Evolutionary conservation across 495 filamentous ascomycete genomes (phyloP).

Genomic region (Evansstolkia leycettana): DNA sequence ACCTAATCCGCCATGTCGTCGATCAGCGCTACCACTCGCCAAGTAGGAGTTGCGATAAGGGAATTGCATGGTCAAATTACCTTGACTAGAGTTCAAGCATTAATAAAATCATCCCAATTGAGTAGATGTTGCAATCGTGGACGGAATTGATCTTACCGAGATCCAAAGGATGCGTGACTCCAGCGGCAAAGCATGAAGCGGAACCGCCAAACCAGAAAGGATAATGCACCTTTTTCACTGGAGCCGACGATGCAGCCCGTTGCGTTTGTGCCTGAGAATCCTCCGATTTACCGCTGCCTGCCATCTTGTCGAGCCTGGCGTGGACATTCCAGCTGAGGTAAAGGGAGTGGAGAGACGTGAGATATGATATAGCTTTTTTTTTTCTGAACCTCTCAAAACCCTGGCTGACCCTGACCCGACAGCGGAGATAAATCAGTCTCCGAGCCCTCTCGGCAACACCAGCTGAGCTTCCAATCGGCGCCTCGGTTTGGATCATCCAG

Average conservation of each 20-base stretch:
- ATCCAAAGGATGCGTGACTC: slow-evolving; percentile 84
- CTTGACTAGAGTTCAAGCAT: slow-evolving; percentile 29
- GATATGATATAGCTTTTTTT: too few species aligned
- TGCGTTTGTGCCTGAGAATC: slow-evolving; percentile 15
- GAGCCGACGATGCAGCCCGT: slow-evolving; percentile 13
- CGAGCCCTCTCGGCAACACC: slow-evolving; percentile 15
- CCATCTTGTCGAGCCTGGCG: slow-evolving; percentile 18
- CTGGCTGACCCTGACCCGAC: too few species aligned
- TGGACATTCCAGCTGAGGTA: slow-evolving; percentile 11
- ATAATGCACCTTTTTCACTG: slow-evolving; percentile 43
- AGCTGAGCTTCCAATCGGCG: slow-evolving; percentile 20
- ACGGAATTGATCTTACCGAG: slow-evolving; percentile 23
- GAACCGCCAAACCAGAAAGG: slow-evolving; percentile 95
- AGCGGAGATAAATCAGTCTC: slow-evolving; percentile 30
- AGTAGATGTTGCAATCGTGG: too few species aligned
- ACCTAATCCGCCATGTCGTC: slow-evolving; percentile 40
- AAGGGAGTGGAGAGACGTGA: slow-evolving; percentile 2
- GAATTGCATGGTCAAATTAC: slow-evolving; percentile 16
- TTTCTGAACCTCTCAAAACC: too few species aligned
- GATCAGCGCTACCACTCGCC: slow-evolving; percentile 8
- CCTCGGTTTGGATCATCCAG: slow-evolving; percentile 15
- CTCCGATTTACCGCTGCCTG: slow-evolving; percentile 25
- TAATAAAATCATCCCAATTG: neutral
- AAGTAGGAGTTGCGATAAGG: slow-evolving; percentile 2
- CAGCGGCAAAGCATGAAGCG: slow-evolving; percentile 79